Percentiles rank a stretch among this genome's conserved stretches.
Conservation (phyloP, 257 asterid genomes). For the Capsicum rhomboideum region DNA sequence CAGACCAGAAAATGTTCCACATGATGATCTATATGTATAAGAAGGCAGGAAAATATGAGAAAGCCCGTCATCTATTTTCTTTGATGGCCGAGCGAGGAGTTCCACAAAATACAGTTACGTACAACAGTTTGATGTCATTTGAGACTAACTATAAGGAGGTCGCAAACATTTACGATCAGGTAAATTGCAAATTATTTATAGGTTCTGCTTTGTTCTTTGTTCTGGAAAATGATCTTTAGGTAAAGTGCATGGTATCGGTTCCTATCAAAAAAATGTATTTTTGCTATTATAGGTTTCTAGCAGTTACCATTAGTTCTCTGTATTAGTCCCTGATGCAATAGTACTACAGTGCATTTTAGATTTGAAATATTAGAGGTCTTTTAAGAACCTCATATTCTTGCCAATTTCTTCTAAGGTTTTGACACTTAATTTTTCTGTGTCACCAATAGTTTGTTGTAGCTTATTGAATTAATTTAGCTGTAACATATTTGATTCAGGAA, state of each 20-base stretch:
- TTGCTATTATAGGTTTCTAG: neutral
- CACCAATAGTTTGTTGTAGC: neutral
- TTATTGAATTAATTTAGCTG: neutral
- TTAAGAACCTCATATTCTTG: neutral
- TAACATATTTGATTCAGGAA: neutral
- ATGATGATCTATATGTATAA: conserved; percentile 96
- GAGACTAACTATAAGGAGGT: conserved; percentile 90
- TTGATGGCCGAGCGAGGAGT: conserved; percentile 69
- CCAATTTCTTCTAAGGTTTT: neutral
- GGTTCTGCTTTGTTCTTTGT: neutral
- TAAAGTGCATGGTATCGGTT: neutral
- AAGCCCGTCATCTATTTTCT: conserved; percentile 75
- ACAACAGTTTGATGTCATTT: conserved; percentile 93
- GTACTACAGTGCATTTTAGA: neutral
- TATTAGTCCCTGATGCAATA: neutral
- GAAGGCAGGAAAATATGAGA: conserved; percentile 65
- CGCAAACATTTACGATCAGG: conserved; percentile 89
- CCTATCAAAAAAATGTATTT: neutral
- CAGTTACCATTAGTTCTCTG: neutral
- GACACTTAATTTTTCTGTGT: neutral
- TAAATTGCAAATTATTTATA: conserved; percentile 11
- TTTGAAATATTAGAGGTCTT: neutral
- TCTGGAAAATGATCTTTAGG: neutral
- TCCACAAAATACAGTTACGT: conserved; percentile 67
- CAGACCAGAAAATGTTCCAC: conserved; percentile 97